phyloP scores from a whole-genome alignment of 2,329 filamentous ascomycete genomes.

The Biscogniauxia marginata region DNA sequence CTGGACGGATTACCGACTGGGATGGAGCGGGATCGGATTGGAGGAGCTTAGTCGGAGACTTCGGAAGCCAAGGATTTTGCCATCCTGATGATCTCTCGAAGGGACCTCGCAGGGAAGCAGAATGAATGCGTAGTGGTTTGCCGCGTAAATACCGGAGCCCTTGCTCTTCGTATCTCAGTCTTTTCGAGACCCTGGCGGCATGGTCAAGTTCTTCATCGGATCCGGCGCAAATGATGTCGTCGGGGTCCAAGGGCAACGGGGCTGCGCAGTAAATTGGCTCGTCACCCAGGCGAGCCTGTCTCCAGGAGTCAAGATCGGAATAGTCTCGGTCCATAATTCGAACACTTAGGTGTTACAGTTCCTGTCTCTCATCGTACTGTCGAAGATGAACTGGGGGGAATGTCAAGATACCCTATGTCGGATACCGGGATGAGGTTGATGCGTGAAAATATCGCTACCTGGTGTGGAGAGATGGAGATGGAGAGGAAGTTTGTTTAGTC shows the following conservation, averaged over 20 bases:
- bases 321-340: conserved; percentile 21
- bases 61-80: conserved; percentile 52
- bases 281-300: conserved; percentile 26
- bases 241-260: conserved; percentile 26
- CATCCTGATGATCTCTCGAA: conserved; percentile 52
- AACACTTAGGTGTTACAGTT: not conserved
- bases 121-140: conserved; percentile 54
- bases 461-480: too few relatives aligned
- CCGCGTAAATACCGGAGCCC: conserved; percentile 60
- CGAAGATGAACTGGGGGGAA: not conserved
- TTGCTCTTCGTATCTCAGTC: conserved; percentile 56
- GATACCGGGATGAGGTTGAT: too few relatives aligned
- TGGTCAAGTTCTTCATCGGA: conserved; percentile 58
- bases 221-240: conserved; percentile 54
- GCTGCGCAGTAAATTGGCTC: conserved; percentile 50
- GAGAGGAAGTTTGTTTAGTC: too few relatives aligned
- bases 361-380: not conserved
- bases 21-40: conserved; percentile 2
- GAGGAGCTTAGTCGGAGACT: conserved; percentile 7
- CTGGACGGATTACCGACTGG: conserved; percentile 5
- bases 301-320: conserved; percentile 18
- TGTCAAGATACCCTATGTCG: too few relatives aligned
- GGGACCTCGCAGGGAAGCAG: conserved; percentile 61
- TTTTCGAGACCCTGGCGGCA: conserved; percentile 46
- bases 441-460: too few relatives aligned